These are phyloP conservation scores for Talinum fruticosum DNA, from an alignment of 148 eudicot genomes.

Conservation along the genomic window DNA sequence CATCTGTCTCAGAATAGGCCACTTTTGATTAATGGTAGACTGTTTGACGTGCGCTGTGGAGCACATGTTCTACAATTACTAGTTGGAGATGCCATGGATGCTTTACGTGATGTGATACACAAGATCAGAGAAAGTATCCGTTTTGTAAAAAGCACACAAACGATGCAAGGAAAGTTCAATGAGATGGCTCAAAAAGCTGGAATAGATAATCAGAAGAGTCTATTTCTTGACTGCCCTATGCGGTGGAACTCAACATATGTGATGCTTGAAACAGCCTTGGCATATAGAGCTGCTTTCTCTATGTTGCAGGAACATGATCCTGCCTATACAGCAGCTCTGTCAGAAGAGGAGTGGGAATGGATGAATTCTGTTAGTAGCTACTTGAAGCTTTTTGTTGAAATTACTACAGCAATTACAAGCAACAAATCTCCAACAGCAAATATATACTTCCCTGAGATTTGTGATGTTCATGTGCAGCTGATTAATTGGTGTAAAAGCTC, in stretches of 20 bases:
- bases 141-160: slow-evolving; percentile 68
- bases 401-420: slow-evolving; percentile 49
- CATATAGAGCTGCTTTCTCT: slow-evolving; percentile 66
- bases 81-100: slow-evolving; percentile 69
- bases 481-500: slow-evolving; percentile 85
- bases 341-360: slow-evolving; percentile 89
- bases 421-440: slow-evolving; percentile 72
- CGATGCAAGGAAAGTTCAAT: slow-evolving; percentile 65
- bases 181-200: slow-evolving; percentile 78
- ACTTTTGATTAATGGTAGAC: slow-evolving; percentile 62
- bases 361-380: slow-evolving; percentile 49
- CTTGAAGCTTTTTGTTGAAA: slow-evolving; percentile 75
- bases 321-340: slow-evolving; percentile 40
- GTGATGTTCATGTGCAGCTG: slow-evolving; percentile 72
- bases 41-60: slow-evolving; percentile 83
- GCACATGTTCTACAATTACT: slow-evolving; percentile 60
- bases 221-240: slow-evolving; percentile 59
- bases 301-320: slow-evolving; percentile 67
- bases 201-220: slow-evolving; percentile 46
- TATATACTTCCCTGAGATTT: slow-evolving; percentile 79
- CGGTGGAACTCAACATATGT: slow-evolving; percentile 76
- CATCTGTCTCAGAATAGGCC: slow-evolving; percentile 89
- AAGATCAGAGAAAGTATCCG: slow-evolving; percentile 79
- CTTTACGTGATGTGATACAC: slow-evolving; percentile 50
- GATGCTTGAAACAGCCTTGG: slow-evolving; percentile 86